phyloP scores from a whole-genome alignment of 805 yeast species.

The Suhomyces sp. region DNA sequence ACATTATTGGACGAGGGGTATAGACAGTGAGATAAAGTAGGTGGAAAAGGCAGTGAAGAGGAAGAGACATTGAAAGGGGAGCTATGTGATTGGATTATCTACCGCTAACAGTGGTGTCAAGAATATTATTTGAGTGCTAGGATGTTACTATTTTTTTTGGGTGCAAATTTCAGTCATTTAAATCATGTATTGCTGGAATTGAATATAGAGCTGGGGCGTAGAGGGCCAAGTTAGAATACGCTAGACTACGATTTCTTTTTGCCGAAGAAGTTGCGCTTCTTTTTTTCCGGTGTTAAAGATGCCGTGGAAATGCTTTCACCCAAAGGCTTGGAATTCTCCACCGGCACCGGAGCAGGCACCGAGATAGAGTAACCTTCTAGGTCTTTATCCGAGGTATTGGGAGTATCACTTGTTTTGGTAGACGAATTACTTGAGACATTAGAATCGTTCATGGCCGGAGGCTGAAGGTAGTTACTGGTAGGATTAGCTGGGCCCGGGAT shows the following conservation, averaged over 20 bases:
- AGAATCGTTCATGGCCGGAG: slow-evolving; percentile 6
- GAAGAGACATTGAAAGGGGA: neutral
- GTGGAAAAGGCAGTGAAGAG: neutral
- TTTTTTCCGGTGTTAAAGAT: slow-evolving; percentile 1
- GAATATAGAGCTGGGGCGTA: neutral
- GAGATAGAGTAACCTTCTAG: neutral
- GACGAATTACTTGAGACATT: slow-evolving; percentile 9
- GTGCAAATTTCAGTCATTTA: neutral
- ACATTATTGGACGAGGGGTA: neutral
- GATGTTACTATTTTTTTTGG: neutral
- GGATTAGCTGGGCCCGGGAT: neutral
- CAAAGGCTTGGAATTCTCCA: slow-evolving; percentile 7
- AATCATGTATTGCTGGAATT: neutral
- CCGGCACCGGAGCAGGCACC: slow-evolving; percentile 4
- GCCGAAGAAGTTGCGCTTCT: slow-evolving; percentile 13
- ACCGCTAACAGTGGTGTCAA: neutral
- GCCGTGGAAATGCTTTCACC: slow-evolving; percentile 2
- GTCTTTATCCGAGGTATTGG: slow-evolving; percentile 6
- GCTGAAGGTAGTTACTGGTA: slow-evolving; percentile 3
- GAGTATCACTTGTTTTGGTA: slow-evolving; percentile 10
- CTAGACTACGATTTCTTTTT: slow-evolving; percentile 3
- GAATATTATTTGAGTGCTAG: neutral
- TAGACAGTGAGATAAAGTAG: neutral
- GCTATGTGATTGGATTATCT: too few relatives aligned
- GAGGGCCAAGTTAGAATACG: neutral